Base-by-base conservation (phyloP, 2,329 filamentous ascomycete genomes). In the Pestalotiopsis sp. region DNA sequence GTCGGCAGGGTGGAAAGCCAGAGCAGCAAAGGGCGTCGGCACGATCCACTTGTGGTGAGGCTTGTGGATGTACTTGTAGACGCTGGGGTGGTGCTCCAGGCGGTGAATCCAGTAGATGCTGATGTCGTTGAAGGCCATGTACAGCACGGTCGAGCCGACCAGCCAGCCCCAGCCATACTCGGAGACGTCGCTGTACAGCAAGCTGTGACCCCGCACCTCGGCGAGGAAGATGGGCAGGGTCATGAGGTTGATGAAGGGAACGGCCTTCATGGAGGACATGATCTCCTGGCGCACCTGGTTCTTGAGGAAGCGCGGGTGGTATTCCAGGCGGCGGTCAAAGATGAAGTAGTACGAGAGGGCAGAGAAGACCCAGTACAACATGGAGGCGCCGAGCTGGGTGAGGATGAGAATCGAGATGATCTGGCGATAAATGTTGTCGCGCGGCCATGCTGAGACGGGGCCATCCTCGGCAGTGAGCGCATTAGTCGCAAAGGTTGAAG, bases 1-100 rank as follows among this genome's bases (percentile, higher is more conserved):
- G 59, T 85, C 83, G 7, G 84, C 73, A 0, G 83, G 83, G 76
- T 85, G 83, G 74, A 85, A 85, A 25, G 82, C 83, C 66, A 84
- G 78, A 20, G 82, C 81, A 61, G 83, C 83, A 79, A 80, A 85
- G 3, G 83, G 83, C 0, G 82, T 84, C 14, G 83, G 83, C 60
- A 85, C 81, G 25, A 59, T 75, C 95, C 95, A 98, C 85, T 97
- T 98, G 90, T 98, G 95, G 83, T 98, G 95, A 73, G 94, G 92
- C 89, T 98, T 98, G 88, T 98, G 95, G 64, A 98, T 87, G 73
- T 86, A 86, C 85, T 95, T 97, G 88, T 98, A 98, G 74, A 96
- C 79, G 62, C 82, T 74, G 7, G 91, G 90, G 79, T 93, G 90
- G 81, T 94, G 92, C 68, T 94, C 83, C 57, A 88, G 89, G 63